A percentile compares a stretch with the other conserved stretches of the same genome.
These are phyloP conservation scores for Suillus clintonianus DNA, from an alignment of 768 basidiomycete genomes.

Conservation along the genomic window DNA sequence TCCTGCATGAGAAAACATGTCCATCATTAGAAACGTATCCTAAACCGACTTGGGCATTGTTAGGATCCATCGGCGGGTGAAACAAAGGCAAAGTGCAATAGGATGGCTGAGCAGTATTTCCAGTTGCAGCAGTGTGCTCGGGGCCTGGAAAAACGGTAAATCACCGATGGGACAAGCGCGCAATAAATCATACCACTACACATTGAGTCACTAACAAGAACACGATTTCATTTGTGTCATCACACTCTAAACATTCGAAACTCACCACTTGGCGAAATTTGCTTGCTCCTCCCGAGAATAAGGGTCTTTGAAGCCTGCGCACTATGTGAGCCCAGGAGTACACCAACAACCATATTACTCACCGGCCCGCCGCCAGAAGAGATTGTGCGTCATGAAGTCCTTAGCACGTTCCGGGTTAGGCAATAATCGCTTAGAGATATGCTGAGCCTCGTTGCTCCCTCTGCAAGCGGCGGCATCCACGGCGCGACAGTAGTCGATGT, in stretches of 20 bases:
- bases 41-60: slow-evolving; percentile 26
- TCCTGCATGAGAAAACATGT: slow-evolving; percentile 53
- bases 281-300: slow-evolving; percentile 59
- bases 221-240: neutral
- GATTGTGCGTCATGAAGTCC: slow-evolving; percentile 53
- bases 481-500: slow-evolving; percentile 58
- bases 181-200: slow-evolving; percentile 40
- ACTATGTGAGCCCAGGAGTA: neutral
- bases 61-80: slow-evolving; percentile 40
- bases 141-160: slow-evolving; percentile 36
- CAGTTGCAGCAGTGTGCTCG: slow-evolving; percentile 46
- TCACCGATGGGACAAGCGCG: neutral
- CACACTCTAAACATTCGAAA: neutral
- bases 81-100: slow-evolving; percentile 57
- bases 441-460: slow-evolving; percentile 44
- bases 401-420: slow-evolving; percentile 52
- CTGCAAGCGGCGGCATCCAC: slow-evolving; percentile 37
- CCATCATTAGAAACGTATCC: slow-evolving; percentile 60
- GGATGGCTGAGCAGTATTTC: slow-evolving; percentile 47
- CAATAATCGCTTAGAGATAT: slow-evolving; percentile 42
- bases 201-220: slow-evolving; percentile 45
- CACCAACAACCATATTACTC: slow-evolving; percentile 1
- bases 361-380: slow-evolving; percentile 66
- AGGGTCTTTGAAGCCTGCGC: slow-evolving; percentile 61
- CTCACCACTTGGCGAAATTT: slow-evolving; percentile 56